Evolutionary conservation across 2,329 filamentous ascomycete genomes (phyloP), one percentile per base, ranked within the genome.

Genomic region (Exserohilum rostratum): DNA sequence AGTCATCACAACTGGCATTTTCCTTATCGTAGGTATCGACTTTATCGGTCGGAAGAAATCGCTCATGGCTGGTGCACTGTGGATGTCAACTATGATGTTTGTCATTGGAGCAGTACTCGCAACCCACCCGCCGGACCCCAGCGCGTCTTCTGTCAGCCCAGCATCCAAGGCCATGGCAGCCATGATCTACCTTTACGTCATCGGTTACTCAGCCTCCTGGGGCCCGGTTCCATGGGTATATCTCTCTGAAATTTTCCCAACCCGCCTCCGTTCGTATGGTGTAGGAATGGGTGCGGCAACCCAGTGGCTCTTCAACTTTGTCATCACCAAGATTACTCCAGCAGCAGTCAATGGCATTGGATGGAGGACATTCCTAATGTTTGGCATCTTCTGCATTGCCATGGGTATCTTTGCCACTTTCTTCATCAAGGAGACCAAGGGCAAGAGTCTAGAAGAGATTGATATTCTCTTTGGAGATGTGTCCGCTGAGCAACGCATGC

Each of bases 171-270:
- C 83, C 0, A 85, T 86, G 30, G 81, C 89, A 55, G 85, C 87
- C 73, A 89, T 90, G 79, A 89, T 90, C 77, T 90, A 90, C 67
- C 79, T 90, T 0, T 90, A 86, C 85, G 90, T 88, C 0, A 84
- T 82, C 0, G 87, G 87, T 72, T 92, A 91, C 76, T 90, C 87
- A 0, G 87, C 78, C 2, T 76, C 84, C 0, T 90, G 87, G 87
- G 90, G 90, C 68, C 87, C 87, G 2, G 89, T 87, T 0, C 89
- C 88, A 0, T 92, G 89, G 89, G 87, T 92, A 18, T 77, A 90
- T 67, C 90, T 90, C 78, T 74, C 70, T 0, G 88, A 92, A 73
- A 91, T 92, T 80, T 91, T 91, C 72, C 84, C 88, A 65, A 83
- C 86, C 60, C 88, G 87, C 74, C 85, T 86, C 13, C 82, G 87